Evolutionary conservation across 2,329 filamentous ascomycete species (phyloP).

Genomic region (Nigrospora osmanthi): DNA sequence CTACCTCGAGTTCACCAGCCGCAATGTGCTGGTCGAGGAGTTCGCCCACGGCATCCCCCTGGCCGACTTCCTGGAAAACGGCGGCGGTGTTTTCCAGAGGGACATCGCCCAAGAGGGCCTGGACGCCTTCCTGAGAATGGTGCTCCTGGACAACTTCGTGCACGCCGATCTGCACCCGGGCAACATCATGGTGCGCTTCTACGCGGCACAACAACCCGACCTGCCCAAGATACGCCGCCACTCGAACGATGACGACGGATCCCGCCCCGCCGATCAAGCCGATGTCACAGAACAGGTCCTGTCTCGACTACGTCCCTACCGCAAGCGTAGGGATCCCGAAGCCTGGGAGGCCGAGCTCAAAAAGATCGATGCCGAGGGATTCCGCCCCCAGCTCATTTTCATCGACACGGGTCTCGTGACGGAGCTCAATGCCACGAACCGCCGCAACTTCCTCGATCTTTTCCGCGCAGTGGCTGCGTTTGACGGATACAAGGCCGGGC

Average conservation of each 20-base stretch:
- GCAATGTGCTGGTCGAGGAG: constrained; percentile 88
- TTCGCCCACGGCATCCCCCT: constrained; percentile 92
- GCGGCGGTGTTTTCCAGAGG: constrained; percentile 84
- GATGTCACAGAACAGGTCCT: constrained; percentile 88
- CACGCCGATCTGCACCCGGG: constrained; percentile 95
- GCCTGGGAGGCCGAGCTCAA: constrained; percentile 70
- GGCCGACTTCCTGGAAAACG: constrained; percentile 81
- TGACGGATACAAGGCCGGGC: constrained; percentile 89
- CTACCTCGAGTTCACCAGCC: constrained; percentile 85
- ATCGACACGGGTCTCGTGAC: constrained; percentile 96
- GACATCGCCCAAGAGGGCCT: constrained; percentile 93
- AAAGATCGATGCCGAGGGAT: constrained; percentile 78
- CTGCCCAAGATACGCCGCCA: constrained; percentile 40
- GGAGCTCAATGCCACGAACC: constrained; percentile 79
- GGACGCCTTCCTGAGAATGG: constrained; percentile 92
- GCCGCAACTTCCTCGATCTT: constrained; percentile 85
- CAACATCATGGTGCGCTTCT: constrained; percentile 99
- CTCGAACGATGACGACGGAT: constrained; percentile 13
- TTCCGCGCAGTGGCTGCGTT: constrained; percentile 96
- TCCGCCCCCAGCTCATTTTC: constrained; percentile 89
- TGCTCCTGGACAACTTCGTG: constrained; percentile 94
- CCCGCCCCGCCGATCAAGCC: constrained; percentile 21
- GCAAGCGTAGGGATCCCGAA: constrained; percentile 49
- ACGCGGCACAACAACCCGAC: constrained; percentile 68
- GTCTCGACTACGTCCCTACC: constrained; percentile 67